Base-by-base conservation (phyloP, 2,329 filamentous ascomycete species). In the Boeremia lycopersici region DNA sequence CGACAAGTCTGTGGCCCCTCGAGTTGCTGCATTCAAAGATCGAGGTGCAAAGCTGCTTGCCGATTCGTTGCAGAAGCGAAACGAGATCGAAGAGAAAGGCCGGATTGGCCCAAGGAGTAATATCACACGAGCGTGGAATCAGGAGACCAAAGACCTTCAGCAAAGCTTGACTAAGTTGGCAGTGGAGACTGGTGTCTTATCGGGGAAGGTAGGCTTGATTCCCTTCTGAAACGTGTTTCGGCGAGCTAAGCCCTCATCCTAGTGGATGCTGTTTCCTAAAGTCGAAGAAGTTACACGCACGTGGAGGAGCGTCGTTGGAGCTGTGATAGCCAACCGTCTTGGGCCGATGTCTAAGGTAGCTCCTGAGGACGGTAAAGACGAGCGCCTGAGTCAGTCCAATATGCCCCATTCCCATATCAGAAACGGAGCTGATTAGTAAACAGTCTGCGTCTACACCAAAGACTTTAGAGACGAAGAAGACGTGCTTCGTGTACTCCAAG, bases 211-310 rank as follows among this genome's bases (percentile, higher is more conserved):
- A 69, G 62, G 70, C 13, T 31, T n/a, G 8, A 25, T 15, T 7
- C n/a, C 28, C 13, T 19, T 33, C 10, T 8, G 13, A 23, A 10
- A 19, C 10, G 13, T 7, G 1, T 9, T 30, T 13, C 15, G 6
- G 10, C 8, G 2, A 34, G 17, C 30, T 6, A 8, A 39, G 9
- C 34, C 7, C 25, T 10, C 26, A 31, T 2, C 23, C 8, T 53
- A 89, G 85, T 93, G 90, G 90, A 89, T 93, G 86, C 70, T 93
- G 1, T 92, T 91, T 61, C 84, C 82, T 11, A 65, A 75, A 0
- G 69, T 77, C 0, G 68, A 75, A 7, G 77, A 84, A 28, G 81
- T 91, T 13, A 81, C 89, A 60, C 78, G 80, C 3, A 75, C 84
- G 6, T 93, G 91, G 92, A 79, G 76, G 6, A 76, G 80, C 8